A percentile compares a stretch with the other conserved stretches of the same genome.
Evolutionary conservation across 306 rosid genomes (phyloP).

Genomic region (Calophaca sinica): DNA sequence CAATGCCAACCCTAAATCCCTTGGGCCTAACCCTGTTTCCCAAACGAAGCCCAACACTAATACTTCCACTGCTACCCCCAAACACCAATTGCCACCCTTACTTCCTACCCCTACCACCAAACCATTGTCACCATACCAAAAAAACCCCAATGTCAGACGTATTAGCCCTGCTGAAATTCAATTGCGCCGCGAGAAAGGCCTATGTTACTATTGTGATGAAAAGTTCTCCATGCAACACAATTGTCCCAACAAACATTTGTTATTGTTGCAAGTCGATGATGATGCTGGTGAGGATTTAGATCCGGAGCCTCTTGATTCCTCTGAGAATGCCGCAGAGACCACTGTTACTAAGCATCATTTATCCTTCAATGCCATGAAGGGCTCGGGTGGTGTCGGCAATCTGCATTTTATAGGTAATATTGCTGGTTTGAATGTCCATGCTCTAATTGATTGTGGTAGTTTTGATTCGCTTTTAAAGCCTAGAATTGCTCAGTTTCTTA

Average conservation of each 20-base stretch:
- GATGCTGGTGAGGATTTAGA: neutral
- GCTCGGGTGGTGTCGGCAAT: neutral
- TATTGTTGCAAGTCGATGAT: neutral
- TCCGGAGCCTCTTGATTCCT: no score
- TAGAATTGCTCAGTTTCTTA: neutral
- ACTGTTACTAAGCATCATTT: neutral
- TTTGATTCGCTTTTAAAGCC: neutral
- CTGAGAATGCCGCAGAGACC: rapidly evolving
- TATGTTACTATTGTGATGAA: neutral
- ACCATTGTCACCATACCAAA: neutral
- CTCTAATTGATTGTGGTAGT: neutral
- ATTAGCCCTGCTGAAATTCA: neutral
- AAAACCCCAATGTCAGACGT: neutral
- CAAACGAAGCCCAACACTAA: neutral
- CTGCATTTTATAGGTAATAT: neutral
- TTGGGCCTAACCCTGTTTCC: neutral
- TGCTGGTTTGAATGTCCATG: neutral
- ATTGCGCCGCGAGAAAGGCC: neutral
- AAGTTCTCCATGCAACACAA: no score
- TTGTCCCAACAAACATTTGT: neutral
- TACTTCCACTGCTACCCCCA: neutral
- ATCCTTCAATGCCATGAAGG: neutral
- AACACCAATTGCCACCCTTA: rapidly evolving
- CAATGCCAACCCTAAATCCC: no score
- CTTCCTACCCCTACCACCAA: neutral